Evolutionary conservation across 495 filamentous ascomycete species (phyloP).

Genomic region (Tuber aestivum): DNA sequence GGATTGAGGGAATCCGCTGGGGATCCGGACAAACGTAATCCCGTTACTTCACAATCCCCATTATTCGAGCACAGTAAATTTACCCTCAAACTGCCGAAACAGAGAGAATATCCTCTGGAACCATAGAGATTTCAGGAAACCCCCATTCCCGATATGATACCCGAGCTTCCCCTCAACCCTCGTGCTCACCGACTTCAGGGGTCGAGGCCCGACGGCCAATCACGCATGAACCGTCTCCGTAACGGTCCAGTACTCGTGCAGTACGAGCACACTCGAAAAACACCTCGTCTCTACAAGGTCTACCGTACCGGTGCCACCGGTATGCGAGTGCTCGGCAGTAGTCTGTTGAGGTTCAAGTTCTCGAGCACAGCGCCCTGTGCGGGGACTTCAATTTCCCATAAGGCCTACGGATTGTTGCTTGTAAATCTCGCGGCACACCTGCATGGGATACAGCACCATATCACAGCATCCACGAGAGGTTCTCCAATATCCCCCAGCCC

Average conservation of each 20-base stretch:
- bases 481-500: background rate
- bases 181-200: background rate
- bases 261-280: no score
- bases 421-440: background rate
- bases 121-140: background rate
- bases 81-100: conserved; percentile 1
- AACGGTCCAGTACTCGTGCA: background rate
- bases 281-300: background rate
- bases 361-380: background rate
- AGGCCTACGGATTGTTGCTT: background rate
- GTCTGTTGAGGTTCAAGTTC: background rate
- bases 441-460: conserved; percentile 1
- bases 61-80: no score
- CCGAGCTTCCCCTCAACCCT: background rate
- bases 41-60: background rate
- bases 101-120: background rate
- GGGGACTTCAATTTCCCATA: background rate
- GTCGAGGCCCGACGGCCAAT: background rate
- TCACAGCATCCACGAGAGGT: background rate
- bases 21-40: conserved; percentile 4
- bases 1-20: background rate
- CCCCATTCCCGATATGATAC: background rate
- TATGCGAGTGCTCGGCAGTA: background rate
- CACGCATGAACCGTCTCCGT: background rate
- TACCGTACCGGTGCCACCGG: no score